Conservation (phyloP, 1,284 basidiomycete species). For the Cerrena zonata region DNA sequence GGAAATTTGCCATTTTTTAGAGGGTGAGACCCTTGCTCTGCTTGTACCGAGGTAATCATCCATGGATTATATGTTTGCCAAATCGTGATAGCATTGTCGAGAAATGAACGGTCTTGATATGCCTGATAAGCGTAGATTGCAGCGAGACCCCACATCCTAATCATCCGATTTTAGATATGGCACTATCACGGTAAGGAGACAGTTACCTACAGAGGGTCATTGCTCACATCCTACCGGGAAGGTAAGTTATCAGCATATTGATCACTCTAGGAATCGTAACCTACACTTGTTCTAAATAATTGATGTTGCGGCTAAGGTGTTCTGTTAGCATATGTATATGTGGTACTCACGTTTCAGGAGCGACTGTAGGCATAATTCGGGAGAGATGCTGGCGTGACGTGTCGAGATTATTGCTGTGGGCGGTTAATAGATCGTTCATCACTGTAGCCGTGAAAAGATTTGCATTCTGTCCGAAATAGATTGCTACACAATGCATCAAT, state of each 20-base stretch:
- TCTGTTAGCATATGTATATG: neutral
- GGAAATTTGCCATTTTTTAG: constrained; percentile 2
- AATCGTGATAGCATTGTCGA: neutral
- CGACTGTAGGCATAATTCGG: neutral
- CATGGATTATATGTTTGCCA: neutral
- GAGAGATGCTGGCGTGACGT: neutral
- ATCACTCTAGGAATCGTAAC: too few species aligned
- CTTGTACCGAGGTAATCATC: constrained; percentile 1
- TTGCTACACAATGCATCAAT: neutral
- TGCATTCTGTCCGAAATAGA: neutral
- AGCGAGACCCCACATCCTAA: neutral
- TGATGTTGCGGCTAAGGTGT: neutral
- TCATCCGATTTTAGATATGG: neutral
- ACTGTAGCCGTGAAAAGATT: neutral
- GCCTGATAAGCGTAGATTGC: neutral
- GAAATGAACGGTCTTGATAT: neutral
- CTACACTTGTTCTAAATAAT: neutral
- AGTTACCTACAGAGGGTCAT: too few species aligned
- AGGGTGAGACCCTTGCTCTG: neutral
- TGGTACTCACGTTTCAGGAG: neutral
- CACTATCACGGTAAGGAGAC: too few species aligned
- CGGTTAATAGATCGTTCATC: neutral
- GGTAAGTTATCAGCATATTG: too few species aligned
- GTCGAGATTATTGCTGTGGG: neutral
- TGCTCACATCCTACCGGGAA: too few species aligned